These are phyloP conservation scores for Lachnellula subtilissima DNA, from an alignment of 2,329 filamentous ascomycete genomes.

Conservation along the genomic window DNA sequence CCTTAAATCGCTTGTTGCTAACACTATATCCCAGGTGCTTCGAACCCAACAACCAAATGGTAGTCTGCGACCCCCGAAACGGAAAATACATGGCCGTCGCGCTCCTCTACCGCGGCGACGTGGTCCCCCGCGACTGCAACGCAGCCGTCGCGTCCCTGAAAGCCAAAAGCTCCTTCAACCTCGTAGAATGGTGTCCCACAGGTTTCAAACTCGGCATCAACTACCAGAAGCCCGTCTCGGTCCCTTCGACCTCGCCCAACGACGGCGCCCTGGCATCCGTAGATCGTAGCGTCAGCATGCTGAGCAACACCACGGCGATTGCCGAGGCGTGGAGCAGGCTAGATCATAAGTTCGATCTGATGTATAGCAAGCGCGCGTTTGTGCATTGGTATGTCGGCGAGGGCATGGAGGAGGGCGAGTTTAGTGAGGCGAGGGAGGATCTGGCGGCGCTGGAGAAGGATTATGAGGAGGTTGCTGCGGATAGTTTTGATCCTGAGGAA, in stretches of 20 bases:
- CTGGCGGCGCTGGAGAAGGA: conserved; percentile 61
- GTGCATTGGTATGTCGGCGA: conserved; percentile 70
- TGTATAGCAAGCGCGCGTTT: conserved; percentile 66
- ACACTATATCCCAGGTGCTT: conserved; percentile 42
- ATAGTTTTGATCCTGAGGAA: conserved; percentile 45
- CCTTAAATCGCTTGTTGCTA: conserved; percentile 3
- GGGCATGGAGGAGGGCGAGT: conserved; percentile 67
- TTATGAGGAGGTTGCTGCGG: conserved; percentile 59
- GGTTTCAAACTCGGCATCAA: conserved; percentile 67
- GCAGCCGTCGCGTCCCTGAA: conserved; percentile 57
- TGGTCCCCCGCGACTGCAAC: conserved; percentile 57
- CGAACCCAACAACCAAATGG: conserved; percentile 66
- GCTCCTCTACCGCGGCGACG: conserved; percentile 62
- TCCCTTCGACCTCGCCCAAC: conserved; percentile 37
- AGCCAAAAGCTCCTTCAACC: conserved; percentile 58
- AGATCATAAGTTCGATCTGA: conserved; percentile 65
- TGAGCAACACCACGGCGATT: conserved; percentile 64
- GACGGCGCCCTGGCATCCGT: conserved; percentile 48
- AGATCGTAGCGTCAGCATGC: conserved; percentile 54
- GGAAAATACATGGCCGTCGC: conserved; percentile 68
- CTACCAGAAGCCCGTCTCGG: conserved; percentile 53
- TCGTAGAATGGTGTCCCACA: conserved; percentile 66
- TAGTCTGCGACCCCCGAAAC: conserved; percentile 60
- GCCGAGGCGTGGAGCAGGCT: conserved; percentile 60
- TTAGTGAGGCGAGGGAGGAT: conserved; percentile 61